Evolutionary conservation across 1,139 yeast species (phyloP), one percentile per base, ranked within the genome.

Genomic region (Magnusiomyces suaveolens): DNA sequence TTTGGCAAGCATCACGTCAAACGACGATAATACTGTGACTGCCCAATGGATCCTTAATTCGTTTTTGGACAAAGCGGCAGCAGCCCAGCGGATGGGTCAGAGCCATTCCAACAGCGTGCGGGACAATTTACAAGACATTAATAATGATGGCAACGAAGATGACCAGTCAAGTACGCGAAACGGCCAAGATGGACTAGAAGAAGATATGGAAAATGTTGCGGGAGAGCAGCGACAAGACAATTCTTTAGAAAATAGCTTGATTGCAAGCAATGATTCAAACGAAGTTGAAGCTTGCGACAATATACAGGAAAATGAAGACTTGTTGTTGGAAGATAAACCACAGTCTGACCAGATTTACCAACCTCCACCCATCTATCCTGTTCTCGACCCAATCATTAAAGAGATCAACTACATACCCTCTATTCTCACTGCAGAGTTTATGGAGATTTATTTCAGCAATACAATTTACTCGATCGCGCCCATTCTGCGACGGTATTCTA

Each of bases 361-460:
- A n/a, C 38, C 49, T 16, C 49, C 49, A 23, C 44, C 43, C 36
- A 36, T 57, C 47, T 71, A 66, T 53, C 72, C 72, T 1, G 63
- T 71, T 1, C 56, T 63, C 20, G 59, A 59, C 8, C 65, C 66
- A 1, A 60, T 72, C 10, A 43, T 59, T 16, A 25, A 23, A 24
- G 58, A 56, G 12, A 51, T 56, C n/a, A 53, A 53, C 21, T 56
- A 53, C 24, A 53, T 56, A 49, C 58, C 58, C 18, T 20, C 49
- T 16, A 52, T 51, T 16, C 44, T 56, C n/a, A 39, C 52, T 43
- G 52, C 58, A 2, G 51, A 48, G 46, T 48, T 53, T 49, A 26
- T 61, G 47, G 63, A 60, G 43, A 60, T 61, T 14, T 61, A 60
- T 49, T 61, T 61, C 44, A 60, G 63, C 18, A 59, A 61, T 51